These are phyloP conservation scores for Fusarium hainanense DNA, from an alignment of 2,329 filamentous ascomycete species.

Conservation along the genomic window DNA sequence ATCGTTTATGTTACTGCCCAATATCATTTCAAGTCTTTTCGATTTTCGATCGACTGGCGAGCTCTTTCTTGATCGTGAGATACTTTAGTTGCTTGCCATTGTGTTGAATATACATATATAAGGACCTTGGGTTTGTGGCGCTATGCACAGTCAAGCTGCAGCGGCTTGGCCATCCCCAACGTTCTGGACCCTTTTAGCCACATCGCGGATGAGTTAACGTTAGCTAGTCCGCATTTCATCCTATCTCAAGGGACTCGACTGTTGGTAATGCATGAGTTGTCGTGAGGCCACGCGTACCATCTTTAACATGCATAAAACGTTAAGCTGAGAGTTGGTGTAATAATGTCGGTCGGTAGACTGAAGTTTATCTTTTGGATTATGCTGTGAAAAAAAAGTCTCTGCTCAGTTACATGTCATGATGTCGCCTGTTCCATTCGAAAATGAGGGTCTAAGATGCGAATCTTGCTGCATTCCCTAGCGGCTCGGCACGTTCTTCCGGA, in stretches of 20 bases:
- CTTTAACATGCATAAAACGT: not conserved
- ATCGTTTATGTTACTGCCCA: not conserved
- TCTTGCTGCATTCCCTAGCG: constrained; percentile 29
- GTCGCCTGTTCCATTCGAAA: constrained; percentile 4
- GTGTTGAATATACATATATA: not conserved
- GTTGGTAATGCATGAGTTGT: not conserved
- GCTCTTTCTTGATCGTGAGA: not conserved
- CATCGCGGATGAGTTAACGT: constrained; percentile 3
- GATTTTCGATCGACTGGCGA: not conserved
- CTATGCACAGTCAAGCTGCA: not conserved
- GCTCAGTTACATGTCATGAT: not conserved
- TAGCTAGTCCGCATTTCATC: constrained; percentile 1
- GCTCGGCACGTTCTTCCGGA: constrained; percentile 22
- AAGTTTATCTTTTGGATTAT: not conserved
- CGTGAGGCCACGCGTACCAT: constrained; percentile 17
- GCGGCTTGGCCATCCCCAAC: constrained; percentile 1
- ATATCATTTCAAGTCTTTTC: not conserved
- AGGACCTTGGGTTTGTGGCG: not conserved
- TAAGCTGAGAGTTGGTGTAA: not conserved
- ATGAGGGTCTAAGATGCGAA: constrained; percentile 6
- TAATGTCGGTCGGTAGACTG: not conserved
- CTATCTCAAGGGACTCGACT: not conserved
- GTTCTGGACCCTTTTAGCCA: constrained; percentile 19
- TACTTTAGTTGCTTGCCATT: not conserved
- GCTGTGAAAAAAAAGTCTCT: not conserved